Evolutionary conservation across 176 grass and related monocot genomes (phyloP).

Genomic region (Oryza punctata): DNA sequence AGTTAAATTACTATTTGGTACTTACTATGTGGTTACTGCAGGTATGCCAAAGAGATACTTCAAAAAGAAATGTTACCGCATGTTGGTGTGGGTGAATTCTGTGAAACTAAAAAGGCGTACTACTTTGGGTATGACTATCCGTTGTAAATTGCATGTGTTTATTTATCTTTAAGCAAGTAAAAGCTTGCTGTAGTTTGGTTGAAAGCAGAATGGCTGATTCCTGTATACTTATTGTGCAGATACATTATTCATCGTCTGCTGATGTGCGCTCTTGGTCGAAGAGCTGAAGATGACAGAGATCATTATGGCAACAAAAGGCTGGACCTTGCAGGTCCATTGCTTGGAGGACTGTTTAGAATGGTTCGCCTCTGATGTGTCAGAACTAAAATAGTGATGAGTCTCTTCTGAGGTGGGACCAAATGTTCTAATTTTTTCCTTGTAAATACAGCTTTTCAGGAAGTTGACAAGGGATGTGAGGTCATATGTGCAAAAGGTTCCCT

Average conservation of each 20-base stretch:
- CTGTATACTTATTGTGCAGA: slow-evolving; percentile 48
- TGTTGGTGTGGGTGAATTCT: slow-evolving; percentile 94
- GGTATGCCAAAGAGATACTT: slow-evolving; percentile 98
- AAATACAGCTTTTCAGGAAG: slow-evolving; percentile 94
- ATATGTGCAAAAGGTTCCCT: slow-evolving; percentile 95
- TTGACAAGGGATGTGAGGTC: slow-evolving; percentile 96
- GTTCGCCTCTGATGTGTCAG: slow-evolving; percentile 53
- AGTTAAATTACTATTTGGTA: slow-evolving; percentile 11
- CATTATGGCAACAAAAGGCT: slow-evolving; percentile 99
- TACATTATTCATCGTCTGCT: slow-evolving; percentile 98
- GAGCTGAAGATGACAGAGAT: slow-evolving; percentile 95
- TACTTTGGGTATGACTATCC: slow-evolving; percentile 90
- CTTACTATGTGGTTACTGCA: slow-evolving; percentile 31
- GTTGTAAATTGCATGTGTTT: neutral
- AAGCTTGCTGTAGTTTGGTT: slow-evolving; percentile 20
- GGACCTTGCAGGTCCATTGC: slow-evolving; percentile 96
- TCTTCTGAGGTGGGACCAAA: slow-evolving; percentile 9
- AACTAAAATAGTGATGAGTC: slow-evolving; percentile 12
- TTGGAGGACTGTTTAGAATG: slow-evolving; percentile 96
- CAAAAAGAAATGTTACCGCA: slow-evolving; percentile 99
- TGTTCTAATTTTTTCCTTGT: slow-evolving; percentile 14
- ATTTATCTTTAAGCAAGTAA: slow-evolving; percentile 3
- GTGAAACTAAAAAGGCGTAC: slow-evolving; percentile 99
- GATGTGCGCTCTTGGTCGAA: slow-evolving; percentile 94
- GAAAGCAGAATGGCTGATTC: slow-evolving; percentile 29